Evolutionary conservation across 2,329 filamentous ascomycete genomes (phyloP).

Genomic region (Fusarium newnesense): DNA sequence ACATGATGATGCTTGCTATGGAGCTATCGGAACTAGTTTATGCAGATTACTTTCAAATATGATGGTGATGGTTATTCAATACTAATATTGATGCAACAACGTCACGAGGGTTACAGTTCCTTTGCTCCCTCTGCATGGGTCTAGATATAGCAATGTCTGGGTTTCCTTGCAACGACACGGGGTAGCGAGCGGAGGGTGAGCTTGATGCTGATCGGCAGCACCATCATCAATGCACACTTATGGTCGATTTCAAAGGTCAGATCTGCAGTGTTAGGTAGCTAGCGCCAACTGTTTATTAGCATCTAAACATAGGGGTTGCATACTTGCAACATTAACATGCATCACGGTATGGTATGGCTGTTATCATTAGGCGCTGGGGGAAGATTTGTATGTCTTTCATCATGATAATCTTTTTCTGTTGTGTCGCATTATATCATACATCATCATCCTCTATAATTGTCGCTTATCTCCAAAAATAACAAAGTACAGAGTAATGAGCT

Average conservation of each 20-base stretch:
- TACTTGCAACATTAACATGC: neutral
- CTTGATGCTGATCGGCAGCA: conserved; percentile 16
- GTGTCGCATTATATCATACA: conserved; percentile 34
- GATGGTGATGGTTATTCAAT: neutral
- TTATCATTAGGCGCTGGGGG: neutral
- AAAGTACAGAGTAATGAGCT: neutral
- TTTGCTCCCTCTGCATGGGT: neutral
- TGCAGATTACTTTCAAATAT: neutral
- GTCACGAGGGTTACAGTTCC: conserved; percentile 14
- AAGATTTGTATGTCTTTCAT: neutral
- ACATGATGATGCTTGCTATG: neutral
- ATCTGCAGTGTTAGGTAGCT: conserved; percentile 14
- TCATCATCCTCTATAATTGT: conserved; percentile 34
- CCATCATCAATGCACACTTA: conserved; percentile 30
- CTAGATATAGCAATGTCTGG: conserved; percentile 2
- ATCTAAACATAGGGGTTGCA: neutral
- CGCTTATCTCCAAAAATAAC: neutral
- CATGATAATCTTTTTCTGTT: neutral
- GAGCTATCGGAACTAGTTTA: neutral
- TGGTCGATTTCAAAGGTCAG: conserved; percentile 9
- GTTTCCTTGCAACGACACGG: neutral
- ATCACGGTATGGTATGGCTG: neutral
- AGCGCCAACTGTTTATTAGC: conserved; percentile 6
- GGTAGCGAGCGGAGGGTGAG: conserved; percentile 1
- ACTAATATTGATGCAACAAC: conserved; percentile 9